Conservation (phyloP, 225 moss, liverwort and hornwort species). For the Marchantia polymorpha region DNA sequence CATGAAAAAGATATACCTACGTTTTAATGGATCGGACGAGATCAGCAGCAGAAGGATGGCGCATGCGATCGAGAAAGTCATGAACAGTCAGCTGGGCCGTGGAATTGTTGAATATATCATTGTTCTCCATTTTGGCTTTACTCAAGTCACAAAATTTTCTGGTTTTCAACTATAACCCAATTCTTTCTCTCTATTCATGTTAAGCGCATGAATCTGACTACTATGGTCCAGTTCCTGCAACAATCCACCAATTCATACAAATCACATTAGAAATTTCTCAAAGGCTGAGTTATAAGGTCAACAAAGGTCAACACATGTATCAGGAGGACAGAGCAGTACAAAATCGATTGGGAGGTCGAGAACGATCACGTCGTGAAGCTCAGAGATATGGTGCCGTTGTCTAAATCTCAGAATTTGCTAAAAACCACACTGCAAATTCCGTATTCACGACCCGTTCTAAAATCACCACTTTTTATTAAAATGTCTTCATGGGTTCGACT, state of each 20-base stretch:
- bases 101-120: constrained; percentile 83
- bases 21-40: constrained; percentile 90
- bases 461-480: neutral
- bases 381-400: neutral
- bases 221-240: neutral
- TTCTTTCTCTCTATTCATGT: neutral
- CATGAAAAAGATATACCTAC: constrained; percentile 29
- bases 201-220: neutral
- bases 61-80: constrained; percentile 97
- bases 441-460: neutral
- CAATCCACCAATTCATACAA: neutral
- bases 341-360: neutral
- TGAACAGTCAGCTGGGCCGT: constrained; percentile 92
- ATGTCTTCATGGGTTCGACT: neutral
- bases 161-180: neutral
- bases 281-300: neutral
- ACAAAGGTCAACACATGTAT: neutral
- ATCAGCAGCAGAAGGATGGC: constrained; percentile 86
- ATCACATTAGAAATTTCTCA: neutral
- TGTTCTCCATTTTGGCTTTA: constrained; percentile 64
- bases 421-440: neutral
- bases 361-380: neutral
- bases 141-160: neutral
- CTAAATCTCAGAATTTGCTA: neutral
- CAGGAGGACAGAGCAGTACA: too few relatives aligned